Percentiles rank a stretch among this genome's conserved stretches.
phyloP scores from a whole-genome alignment of 2,329 filamentous ascomycete species.

The Trichothecium roseum region DNA sequence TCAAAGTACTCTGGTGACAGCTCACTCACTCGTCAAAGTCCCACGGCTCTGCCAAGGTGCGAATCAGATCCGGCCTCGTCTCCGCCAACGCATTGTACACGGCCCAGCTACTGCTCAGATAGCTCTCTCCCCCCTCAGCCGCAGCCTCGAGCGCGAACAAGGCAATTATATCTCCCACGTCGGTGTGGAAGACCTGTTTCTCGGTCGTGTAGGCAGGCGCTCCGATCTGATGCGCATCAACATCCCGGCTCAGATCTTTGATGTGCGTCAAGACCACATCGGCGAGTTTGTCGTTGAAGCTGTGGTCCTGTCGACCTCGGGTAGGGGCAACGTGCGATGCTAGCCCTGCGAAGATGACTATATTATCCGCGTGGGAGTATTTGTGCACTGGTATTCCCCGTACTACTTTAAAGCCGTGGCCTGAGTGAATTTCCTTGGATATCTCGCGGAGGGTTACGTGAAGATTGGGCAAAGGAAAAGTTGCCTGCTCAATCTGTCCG shows the following conservation, averaged over 20 bases:
- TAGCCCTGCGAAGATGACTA: slow-evolving; percentile 50
- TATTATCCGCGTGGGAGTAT: slow-evolving; percentile 44
- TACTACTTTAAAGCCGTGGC: slow-evolving; percentile 51
- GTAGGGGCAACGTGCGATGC: slow-evolving; percentile 45
- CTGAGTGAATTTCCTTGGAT: slow-evolving; percentile 43
- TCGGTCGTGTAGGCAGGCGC: slow-evolving; percentile 49
- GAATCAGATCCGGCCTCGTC: slow-evolving; percentile 48
- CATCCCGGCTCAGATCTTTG: slow-evolving; percentile 40
- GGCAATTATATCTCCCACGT: slow-evolving; percentile 47
- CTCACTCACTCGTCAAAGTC: slow-evolving; percentile 26
- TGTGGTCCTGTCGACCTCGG: slow-evolving; percentile 41
- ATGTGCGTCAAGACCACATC: slow-evolving; percentile 50
- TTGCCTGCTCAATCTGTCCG: slow-evolving; percentile 33
- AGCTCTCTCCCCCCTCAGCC: slow-evolving; percentile 43
- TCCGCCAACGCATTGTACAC: slow-evolving; percentile 54
- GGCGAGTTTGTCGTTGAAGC: slow-evolving; percentile 30
- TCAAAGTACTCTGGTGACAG: background rate
- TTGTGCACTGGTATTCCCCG: slow-evolving; percentile 43
- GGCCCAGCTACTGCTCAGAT: slow-evolving; percentile 44
- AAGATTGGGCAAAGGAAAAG: slow-evolving; percentile 44
- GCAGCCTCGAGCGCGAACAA: slow-evolving; percentile 45
- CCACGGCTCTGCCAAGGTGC: slow-evolving; percentile 42
- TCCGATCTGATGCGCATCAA: slow-evolving; percentile 32
- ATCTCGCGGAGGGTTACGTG: slow-evolving; percentile 37
- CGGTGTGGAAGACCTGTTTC: slow-evolving; percentile 54